Percentiles rank a stretch among this genome's conserved stretches.
phyloP scores from a whole-genome alignment of 768 basidiomycete species.

The Nidula microcarpa region DNA sequence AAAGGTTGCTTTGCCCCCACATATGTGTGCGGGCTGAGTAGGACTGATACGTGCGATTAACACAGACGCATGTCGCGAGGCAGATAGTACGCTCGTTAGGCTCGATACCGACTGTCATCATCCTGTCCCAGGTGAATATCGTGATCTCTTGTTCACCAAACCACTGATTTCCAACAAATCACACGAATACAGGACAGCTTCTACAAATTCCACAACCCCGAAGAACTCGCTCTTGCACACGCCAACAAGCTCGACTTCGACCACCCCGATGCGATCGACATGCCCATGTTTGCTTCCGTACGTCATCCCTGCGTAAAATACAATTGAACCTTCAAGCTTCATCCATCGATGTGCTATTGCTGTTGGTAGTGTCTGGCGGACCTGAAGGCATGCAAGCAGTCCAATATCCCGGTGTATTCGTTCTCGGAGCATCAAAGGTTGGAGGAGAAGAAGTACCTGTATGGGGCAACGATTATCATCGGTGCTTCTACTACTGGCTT shows the following conservation, averaged over 20 bases:
- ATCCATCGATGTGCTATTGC: background rate
- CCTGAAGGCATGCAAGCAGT: conserved; percentile 78
- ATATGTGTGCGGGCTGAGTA: background rate
- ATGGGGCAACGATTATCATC: conserved; percentile 91
- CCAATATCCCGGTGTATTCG: conserved; percentile 92
- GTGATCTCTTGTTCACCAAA: background rate
- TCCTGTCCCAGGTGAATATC: conserved; percentile 72
- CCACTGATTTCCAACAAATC: background rate
- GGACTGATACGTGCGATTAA: background rate
- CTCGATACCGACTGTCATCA: conserved; percentile 85
- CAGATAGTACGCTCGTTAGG: conserved; percentile 79
- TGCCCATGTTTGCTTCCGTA: conserved; percentile 79
- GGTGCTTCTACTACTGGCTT: conserved; percentile 31
- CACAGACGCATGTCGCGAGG: conserved; percentile 79
- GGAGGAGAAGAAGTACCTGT: conserved; percentile 80
- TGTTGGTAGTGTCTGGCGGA: conserved; percentile 71
- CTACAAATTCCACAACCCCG: conserved; percentile 76
- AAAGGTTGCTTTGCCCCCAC: conserved; percentile 47
- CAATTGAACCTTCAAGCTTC: conserved; percentile 1
- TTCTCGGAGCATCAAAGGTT: conserved; percentile 87
- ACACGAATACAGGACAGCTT: conserved; percentile 74
- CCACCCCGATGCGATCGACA: conserved; percentile 91
- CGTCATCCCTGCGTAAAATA: conserved; percentile 16
- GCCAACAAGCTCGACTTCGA: conserved; percentile 83
- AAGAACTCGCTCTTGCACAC: conserved; percentile 82